Conservation (phyloP, 805 yeast species). For the Metschnikowia borealis region DNA sequence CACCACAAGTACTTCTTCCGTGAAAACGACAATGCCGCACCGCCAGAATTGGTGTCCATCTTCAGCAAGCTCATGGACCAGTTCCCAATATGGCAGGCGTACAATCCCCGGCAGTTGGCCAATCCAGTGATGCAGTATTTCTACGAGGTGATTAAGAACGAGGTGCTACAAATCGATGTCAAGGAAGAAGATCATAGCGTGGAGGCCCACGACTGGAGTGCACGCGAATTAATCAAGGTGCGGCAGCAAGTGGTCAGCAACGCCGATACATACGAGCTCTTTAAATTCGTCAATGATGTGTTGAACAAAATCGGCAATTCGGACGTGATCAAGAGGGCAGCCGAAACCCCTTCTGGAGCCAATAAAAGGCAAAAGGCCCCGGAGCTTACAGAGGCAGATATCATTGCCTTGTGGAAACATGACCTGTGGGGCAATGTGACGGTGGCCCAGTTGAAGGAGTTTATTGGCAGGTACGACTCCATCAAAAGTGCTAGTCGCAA, state of each 20-base stretch:
- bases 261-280: constrained; percentile 3
- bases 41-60: constrained; percentile 18
- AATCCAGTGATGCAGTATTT: constrained; percentile 71
- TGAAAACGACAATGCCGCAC: constrained; percentile 7
- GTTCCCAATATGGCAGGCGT: constrained; percentile 42
- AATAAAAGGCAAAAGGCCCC: constrained; percentile 7
- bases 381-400: constrained; percentile 30
- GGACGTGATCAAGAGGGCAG: constrained; percentile 13
- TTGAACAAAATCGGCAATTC: constrained; percentile 8
- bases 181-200: constrained; percentile 13
- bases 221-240: constrained; percentile 6
- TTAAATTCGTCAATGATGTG: constrained; percentile 5
- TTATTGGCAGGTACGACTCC: constrained; percentile 29
- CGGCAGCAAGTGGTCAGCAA: constrained; percentile 1
- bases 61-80: constrained; percentile 30
- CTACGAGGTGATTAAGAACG: constrained; percentile 59
- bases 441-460: constrained; percentile 41
- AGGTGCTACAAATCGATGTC: constrained; percentile 53
- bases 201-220: constrained; percentile 16
- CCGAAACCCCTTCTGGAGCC: constrained; percentile 3
- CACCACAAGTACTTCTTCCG: constrained; percentile 9
- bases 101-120: constrained; percentile 51
- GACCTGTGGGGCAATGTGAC: constrained; percentile 33
- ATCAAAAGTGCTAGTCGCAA: constrained; percentile 39
- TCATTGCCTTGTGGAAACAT: constrained; percentile 41